These are phyloP conservation scores for Mycocentrospora acerina DNA, from an alignment of 2,329 filamentous ascomycete species.

Conservation along the genomic window DNA sequence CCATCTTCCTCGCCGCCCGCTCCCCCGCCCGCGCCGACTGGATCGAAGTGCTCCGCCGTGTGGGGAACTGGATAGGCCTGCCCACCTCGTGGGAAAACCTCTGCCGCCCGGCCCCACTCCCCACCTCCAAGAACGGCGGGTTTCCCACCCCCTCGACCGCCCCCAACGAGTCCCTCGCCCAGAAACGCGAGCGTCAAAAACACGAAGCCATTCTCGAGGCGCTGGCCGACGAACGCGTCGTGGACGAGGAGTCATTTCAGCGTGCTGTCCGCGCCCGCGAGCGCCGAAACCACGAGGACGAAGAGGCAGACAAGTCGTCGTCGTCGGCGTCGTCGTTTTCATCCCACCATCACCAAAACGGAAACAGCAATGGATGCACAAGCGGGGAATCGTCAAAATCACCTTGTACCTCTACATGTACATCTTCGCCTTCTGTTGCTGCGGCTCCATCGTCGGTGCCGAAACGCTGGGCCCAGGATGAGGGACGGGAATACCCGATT, in stretches of 20 bases:
- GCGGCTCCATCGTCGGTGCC: conserved; percentile 25
- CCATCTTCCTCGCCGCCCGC: conserved; percentile 72
- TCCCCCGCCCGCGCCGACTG: conserved; percentile 76
- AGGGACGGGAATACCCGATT: conserved; percentile 69
- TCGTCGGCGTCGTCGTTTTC: not conserved
- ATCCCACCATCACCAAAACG: too few species aligned
- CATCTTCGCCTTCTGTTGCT: too few species aligned
- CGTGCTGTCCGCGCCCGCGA: conserved; percentile 64
- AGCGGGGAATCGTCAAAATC: too few species aligned
- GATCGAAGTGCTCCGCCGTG: conserved; percentile 70
- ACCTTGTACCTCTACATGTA: too few species aligned
- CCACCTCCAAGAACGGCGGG: conserved; percentile 25
- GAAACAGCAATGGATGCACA: not conserved
- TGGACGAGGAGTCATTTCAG: conserved; percentile 66
- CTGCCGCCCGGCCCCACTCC: conserved; percentile 55
- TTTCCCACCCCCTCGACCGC: conserved; percentile 1
- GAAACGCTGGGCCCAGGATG: conserved; percentile 65
- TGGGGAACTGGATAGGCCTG: conserved; percentile 70
- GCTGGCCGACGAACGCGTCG: conserved; percentile 66
- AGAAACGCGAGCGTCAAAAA: conserved; percentile 61
- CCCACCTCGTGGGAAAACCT: conserved; percentile 68
- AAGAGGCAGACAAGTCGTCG: conserved; percentile 43
- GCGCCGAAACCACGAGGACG: conserved; percentile 57
- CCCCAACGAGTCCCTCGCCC: conserved; percentile 49
- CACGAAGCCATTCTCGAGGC: conserved; percentile 68